phyloP scores from a whole-genome alignment of 2,329 filamentous ascomycete genomes.

The Fusarium setosum region DNA sequence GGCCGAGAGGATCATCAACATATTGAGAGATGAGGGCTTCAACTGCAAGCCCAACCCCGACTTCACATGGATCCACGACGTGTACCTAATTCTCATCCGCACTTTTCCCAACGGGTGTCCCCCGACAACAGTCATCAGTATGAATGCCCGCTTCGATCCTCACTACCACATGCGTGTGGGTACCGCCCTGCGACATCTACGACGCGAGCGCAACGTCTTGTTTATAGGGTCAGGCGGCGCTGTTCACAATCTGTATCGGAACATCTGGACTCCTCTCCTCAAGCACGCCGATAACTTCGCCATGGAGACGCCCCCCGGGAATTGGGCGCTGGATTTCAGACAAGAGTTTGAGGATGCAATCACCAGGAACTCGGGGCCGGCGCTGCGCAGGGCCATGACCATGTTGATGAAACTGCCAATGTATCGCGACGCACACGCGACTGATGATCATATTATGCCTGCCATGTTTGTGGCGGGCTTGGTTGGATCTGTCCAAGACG shows the following conservation, averaged over 20 bases:
- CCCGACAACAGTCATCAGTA: constrained; percentile 62
- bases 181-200: constrained; percentile 6
- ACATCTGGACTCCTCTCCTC: constrained; percentile 73
- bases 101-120: constrained; percentile 70
- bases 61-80: constrained; percentile 80
- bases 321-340: constrained; percentile 72
- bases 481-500: not conserved
- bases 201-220: constrained; percentile 47
- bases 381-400: constrained; percentile 64
- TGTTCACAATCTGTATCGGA: constrained; percentile 77
- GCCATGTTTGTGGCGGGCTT: constrained; percentile 1
- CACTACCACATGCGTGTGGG: constrained; percentile 27
- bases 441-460: constrained; percentile 12
- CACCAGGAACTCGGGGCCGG: constrained; percentile 50
- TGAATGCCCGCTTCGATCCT: constrained; percentile 28
- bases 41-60: constrained; percentile 61
- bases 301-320: constrained; percentile 24
- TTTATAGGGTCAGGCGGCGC: constrained; percentile 69
- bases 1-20: constrained; percentile 36
- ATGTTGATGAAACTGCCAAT: constrained; percentile 75
- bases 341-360: constrained; percentile 72
- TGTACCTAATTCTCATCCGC: constrained; percentile 72
- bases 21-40: constrained; percentile 58
- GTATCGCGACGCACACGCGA: constrained; percentile 73
- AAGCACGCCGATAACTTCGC: constrained; percentile 52